Base-by-base conservation (phyloP, 441 rosid species). In the Theobroma grandiflorum region DNA sequence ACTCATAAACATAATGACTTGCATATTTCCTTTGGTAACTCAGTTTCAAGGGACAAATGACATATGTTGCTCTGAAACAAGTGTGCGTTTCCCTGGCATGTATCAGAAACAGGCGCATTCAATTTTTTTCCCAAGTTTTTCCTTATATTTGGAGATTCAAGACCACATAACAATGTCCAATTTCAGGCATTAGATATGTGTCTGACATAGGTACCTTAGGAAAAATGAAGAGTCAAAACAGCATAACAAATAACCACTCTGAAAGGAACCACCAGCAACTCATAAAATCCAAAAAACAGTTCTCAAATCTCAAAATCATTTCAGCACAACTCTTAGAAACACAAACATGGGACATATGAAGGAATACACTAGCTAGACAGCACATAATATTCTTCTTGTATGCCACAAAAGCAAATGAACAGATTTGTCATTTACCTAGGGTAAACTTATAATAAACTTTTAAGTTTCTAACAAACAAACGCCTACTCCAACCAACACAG, bases 281-380 rank as follows among this genome's bases (percentile, higher is more conserved):
- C 47, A 57, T 65, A 55, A 10, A 33, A 73, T n/a, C 2, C 26
- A 16, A 49, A 71, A 71, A 38, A 40, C 0, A 57, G 38, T 16
- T 57, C 64, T 37, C 64, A 53, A 73, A 40, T 40, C 0, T 43
- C 37, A 57, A 38, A 55, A 74, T n/a, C 10, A 74, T 42, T 74
- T 57, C 37, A 38, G 52, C 57, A 40, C 8, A 38, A 59, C 53
- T 58, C 53, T 20, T 38, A 40, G 37, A 20, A 40, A 12, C 35
- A 38, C 20, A 38, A 74, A 40, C 35, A 58, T 55, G 18, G 63
- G 49, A 63, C 18, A 35, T 35, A 72, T 37, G 49, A 37, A 35
- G 45, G 63, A 72, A 53, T 72, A 72, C 35, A 33, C 63, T 57
- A 72, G 10, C 47, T 10, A 18, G 9, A 12, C 18, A 68, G 37